Evolutionary conservation across 2,329 filamentous ascomycete species (phyloP), one percentile per base, ranked within the genome.

Genomic region (Hypoxylon sp.): DNA sequence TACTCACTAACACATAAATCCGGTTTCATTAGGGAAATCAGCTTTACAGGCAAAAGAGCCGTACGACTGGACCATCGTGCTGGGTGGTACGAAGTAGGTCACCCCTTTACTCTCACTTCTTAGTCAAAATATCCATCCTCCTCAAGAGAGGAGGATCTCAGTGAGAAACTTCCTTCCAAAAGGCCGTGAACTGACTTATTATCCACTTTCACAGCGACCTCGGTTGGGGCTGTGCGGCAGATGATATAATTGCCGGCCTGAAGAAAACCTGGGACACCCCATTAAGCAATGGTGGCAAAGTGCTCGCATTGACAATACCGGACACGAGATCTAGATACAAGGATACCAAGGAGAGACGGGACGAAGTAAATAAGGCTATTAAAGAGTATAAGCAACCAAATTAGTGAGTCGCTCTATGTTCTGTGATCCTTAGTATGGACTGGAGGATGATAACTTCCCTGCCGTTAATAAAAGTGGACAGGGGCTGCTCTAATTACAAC

Each of bases 251-350:
- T 70, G 73, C 80, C 5, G 79, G 80, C 7, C 82, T 91, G 13
- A 78, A 85, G 68, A 74, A 80, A 9, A 76, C 81, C 38, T 91
- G 86, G 84, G 76, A 81, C 46, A 76, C 86, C 1, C 81, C 85
- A 1, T 79, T 90, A 1, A 73, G 76, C 0, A 80, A 81, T 28
- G 83, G 83, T 10, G 81, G 81, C 71, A 87, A 87, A 64, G 85
- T 91, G 7, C 83, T 92, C 2, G 88, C 88, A 3, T 80, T 91
- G 52, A 91, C 89, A 0, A 82, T 92, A 2, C 88, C 87, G 0
- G 89, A 90, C 70, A 82, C 82, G 25, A 74, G 77, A 5, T 59
- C 72, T 23, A 73, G 71, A 21, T 68, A 67, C 5, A 69, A 74
- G n/a, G 70, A 70, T 21, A 60, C 83, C 19, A 76, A 77, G 17